phyloP scores from a whole-genome alignment of 495 filamentous ascomycete species.

The Geoglossum glabrum region DNA sequence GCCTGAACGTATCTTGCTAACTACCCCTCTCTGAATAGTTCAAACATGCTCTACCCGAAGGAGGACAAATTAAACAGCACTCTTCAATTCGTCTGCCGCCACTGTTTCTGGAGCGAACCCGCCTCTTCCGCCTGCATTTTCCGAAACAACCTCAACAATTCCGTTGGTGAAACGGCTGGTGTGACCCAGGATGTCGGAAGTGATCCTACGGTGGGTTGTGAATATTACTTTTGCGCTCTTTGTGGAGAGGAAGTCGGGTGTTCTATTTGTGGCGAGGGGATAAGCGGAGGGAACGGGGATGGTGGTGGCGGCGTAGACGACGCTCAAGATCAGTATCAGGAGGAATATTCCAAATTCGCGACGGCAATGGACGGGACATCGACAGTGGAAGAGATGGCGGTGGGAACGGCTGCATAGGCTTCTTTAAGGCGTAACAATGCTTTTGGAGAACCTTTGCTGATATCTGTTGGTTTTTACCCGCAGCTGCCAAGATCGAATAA shows the following conservation, averaged over 20 bases:
- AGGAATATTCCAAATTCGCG: slow-evolving; percentile 5
- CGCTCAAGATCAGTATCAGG: too few species aligned
- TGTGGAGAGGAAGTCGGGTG: slow-evolving; percentile 28
- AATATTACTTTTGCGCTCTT: slow-evolving; percentile 18
- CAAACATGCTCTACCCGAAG: slow-evolving; percentile 94
- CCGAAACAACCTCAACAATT: slow-evolving; percentile 9
- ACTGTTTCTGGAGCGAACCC: slow-evolving; percentile 66
- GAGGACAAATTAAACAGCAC: slow-evolving; percentile 51
- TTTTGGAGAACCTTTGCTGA: slow-evolving; percentile 23
- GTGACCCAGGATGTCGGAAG: slow-evolving; percentile 90
- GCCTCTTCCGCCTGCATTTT: slow-evolving; percentile 7
- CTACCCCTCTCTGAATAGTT: slow-evolving; percentile 29
- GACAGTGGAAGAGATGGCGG: background rate
- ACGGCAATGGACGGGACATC: slow-evolving; percentile 7
- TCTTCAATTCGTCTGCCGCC: slow-evolving; percentile 67
- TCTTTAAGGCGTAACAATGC: slow-evolving; percentile 1
- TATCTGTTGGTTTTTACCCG: slow-evolving; percentile 17
- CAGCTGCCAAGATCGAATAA: slow-evolving; percentile 77
- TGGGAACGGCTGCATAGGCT: slow-evolving; percentile 2
- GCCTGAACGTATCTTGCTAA: slow-evolving; percentile 9
- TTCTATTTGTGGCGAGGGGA: slow-evolving; percentile 22
- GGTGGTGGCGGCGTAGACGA: slow-evolving; percentile 14
- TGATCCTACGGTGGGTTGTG: slow-evolving; percentile 86
- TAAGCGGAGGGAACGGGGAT: background rate
- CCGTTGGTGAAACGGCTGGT: slow-evolving; percentile 51